Evolutionary conservation across 2,329 filamentous ascomycete species (phyloP).

Genomic region (Pseudogymnoascus sp.): DNA sequence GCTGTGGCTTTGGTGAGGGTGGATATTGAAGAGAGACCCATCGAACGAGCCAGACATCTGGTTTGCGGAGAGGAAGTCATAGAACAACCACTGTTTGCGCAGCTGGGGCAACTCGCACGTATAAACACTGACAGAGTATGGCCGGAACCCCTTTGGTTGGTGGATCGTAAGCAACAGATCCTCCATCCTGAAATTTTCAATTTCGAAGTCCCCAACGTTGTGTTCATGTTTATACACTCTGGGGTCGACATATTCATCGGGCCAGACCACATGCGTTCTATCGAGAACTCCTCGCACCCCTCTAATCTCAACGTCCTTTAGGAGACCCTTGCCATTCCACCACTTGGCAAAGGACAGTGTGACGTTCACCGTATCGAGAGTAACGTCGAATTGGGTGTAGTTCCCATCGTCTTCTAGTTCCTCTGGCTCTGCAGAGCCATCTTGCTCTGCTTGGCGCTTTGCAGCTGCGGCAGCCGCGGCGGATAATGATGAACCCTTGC

Average conservation of each 20-base stretch:
- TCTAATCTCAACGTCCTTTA: conserved; percentile 88
- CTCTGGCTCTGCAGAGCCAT: conserved; percentile 21
- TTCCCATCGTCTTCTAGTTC: conserved; percentile 76
- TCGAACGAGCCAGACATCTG: conserved; percentile 96
- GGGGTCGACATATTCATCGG: conserved; percentile 63
- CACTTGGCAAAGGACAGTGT: conserved; percentile 96
- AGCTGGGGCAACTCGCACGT: conserved; percentile 89
- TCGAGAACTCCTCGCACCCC: conserved; percentile 90
- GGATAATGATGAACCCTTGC: conserved; percentile 78
- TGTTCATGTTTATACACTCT: conserved; percentile 82
- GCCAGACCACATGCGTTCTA: conserved; percentile 72
- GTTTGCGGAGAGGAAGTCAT: conserved; percentile 90
- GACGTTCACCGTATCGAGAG: conserved; percentile 90
- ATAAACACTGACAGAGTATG: conserved; percentile 91
- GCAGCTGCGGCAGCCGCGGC: conserved; percentile 81
- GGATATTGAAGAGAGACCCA: conserved; percentile 92
- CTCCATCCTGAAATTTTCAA: conserved; percentile 93
- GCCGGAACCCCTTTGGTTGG: conserved; percentile 84
- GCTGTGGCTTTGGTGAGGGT: conserved; percentile 83
- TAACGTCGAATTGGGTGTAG: conserved; percentile 95
- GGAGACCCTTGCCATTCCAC: conserved; percentile 91
- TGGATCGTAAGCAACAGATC: conserved; percentile 87
- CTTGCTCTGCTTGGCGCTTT: conserved; percentile 42
- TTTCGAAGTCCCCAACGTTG: conserved; percentile 87
- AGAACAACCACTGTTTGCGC: conserved; percentile 94